Conservation (phyloP, 2,329 filamentous ascomycete species). For the Xylariomycetidae sp. region DNA sequence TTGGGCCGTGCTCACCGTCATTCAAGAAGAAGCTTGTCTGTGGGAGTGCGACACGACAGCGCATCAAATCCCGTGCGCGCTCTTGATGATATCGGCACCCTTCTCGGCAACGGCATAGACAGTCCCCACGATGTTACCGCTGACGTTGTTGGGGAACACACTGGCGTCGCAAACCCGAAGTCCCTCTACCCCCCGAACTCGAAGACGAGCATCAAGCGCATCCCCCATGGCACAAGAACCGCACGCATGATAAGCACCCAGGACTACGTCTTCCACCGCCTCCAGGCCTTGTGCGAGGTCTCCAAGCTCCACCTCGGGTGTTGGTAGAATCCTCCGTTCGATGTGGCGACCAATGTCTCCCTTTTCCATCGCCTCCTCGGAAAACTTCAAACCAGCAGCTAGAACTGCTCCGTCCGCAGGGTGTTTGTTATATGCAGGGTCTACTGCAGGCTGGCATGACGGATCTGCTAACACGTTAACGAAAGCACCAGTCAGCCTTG, state of each 20-base stretch:
- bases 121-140: constrained; percentile 3
- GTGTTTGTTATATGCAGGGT: constrained; percentile 1
- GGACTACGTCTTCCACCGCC: not conserved
- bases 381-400: not conserved
- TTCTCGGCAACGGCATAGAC: constrained; percentile 1
- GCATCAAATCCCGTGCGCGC: not conserved
- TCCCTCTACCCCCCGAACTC: not conserved
- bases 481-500: no score
- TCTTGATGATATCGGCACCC: constrained; percentile 1
- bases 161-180: constrained; percentile 2
- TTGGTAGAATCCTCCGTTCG: not conserved
- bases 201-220: not conserved
- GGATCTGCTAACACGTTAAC: not conserved
- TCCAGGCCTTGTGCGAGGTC: not conserved
- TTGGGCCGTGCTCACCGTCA: no score
- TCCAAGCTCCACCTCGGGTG: not conserved
- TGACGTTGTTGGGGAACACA: constrained; percentile 4
- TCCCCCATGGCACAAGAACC: constrained; percentile 1
- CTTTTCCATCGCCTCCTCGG: constrained; percentile 1
- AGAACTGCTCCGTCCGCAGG: constrained; percentile 1
- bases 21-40: no score
- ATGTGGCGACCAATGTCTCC: not conserved
- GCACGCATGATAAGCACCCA: constrained; percentile 3
- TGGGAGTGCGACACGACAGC: no score
- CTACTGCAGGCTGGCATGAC: constrained; percentile 1